Percentiles rank a stretch among this genome's conserved stretches.
phyloP scores from a whole-genome alignment of 305 asterid species.

The Fraxinus angustifolia region DNA sequence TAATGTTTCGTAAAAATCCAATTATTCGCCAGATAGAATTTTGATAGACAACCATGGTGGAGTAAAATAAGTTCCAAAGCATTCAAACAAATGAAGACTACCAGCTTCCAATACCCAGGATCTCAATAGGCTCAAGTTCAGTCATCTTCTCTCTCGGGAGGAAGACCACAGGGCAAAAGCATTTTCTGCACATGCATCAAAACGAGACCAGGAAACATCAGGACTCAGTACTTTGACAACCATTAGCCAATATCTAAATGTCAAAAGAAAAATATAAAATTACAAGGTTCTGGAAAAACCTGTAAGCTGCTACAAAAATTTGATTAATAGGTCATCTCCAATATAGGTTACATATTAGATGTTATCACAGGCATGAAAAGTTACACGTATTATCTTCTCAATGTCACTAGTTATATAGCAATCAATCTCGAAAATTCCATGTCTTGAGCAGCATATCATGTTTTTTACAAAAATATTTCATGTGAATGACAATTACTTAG shows the following conservation, averaged over 20 bases:
- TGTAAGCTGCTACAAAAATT: background rate
- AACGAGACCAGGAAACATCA: background rate
- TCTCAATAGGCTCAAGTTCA: slow-evolving; percentile 24
- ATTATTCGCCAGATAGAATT: background rate
- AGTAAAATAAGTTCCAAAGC: background rate
- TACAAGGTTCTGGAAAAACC: background rate
- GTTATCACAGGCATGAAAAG: background rate
- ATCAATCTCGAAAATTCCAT: background rate
- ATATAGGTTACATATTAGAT: background rate
- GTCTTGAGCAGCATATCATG: background rate
- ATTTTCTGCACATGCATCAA: slow-evolving; percentile 65
- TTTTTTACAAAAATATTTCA: background rate
- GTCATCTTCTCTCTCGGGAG: slow-evolving; percentile 94
- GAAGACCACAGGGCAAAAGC: slow-evolving; percentile 91
- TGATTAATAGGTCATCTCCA: background rate
- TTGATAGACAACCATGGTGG: background rate
- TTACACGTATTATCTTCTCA: background rate
- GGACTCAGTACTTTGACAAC: background rate
- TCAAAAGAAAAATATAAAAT: background rate
- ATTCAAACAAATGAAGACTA: slow-evolving; percentile 4
- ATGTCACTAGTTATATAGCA: background rate
- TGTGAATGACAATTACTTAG: background rate
- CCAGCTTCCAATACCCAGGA: slow-evolving; percentile 5
- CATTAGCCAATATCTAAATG: background rate
- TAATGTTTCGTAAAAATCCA: background rate